Percentiles rank a stretch among this genome's conserved stretches.
These are phyloP conservation scores for Aspergillus aculeatinus DNA, from an alignment of 2,329 filamentous ascomycete genomes.

Conservation along the genomic window DNA sequence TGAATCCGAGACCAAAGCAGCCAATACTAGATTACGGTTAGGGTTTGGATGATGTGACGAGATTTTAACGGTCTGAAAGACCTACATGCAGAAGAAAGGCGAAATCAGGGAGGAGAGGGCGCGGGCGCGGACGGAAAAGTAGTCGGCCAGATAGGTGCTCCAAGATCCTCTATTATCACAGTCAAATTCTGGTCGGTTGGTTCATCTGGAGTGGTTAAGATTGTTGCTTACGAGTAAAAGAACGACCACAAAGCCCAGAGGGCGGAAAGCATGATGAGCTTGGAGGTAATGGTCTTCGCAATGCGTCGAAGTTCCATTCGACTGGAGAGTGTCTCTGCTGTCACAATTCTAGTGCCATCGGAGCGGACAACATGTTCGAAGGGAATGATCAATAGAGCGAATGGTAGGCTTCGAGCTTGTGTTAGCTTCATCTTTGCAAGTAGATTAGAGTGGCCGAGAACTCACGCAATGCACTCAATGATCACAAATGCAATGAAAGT, in stretches of 20 bases:
- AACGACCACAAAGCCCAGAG: slow-evolving; percentile 51
- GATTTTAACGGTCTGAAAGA: background rate
- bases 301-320: slow-evolving; percentile 45
- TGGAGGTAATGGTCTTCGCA: slow-evolving; percentile 39
- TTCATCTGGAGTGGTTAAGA: background rate
- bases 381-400: slow-evolving; percentile 49
- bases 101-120: slow-evolving; percentile 49
- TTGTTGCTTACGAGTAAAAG: slow-evolving; percentile 40
- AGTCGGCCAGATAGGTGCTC: slow-evolving; percentile 48
- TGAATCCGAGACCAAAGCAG: slow-evolving; percentile 51
- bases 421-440: no score
- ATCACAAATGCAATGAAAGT: slow-evolving; percentile 51
- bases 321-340: slow-evolving; percentile 42
- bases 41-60: background rate
- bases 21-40: slow-evolving; percentile 34
- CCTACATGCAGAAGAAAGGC: slow-evolving; percentile 52
- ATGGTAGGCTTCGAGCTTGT: slow-evolving; percentile 36
- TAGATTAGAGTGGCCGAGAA: background rate
- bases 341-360: slow-evolving; percentile 46
- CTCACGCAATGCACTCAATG: slow-evolving; percentile 47
- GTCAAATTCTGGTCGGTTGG: background rate
- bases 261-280: slow-evolving; percentile 41
- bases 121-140: slow-evolving; percentile 47
- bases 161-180: slow-evolving; percentile 40
- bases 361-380: slow-evolving; percentile 49